A percentile compares a stretch with the other conserved stretches of the same genome.
Conservation (phyloP, 495 filamentous ascomycete genomes). For the Neurospora pannonica region DNA sequence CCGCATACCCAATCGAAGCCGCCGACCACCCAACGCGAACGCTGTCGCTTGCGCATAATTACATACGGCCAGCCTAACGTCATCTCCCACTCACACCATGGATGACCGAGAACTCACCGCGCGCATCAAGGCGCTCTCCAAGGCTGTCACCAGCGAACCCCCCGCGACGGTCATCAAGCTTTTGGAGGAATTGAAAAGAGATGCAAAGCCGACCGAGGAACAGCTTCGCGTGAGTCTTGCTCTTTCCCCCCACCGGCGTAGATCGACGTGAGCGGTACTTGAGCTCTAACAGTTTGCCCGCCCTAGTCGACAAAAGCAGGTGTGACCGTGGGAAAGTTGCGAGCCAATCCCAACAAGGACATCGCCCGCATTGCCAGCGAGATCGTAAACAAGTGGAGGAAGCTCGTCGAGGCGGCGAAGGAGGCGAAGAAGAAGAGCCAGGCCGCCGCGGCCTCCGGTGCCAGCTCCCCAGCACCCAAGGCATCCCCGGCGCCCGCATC, state of each 20-base stretch:
- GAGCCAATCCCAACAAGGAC: constrained; percentile 64
- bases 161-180: constrained; percentile 54
- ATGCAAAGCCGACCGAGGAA: constrained; percentile 76
- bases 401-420: constrained; percentile 61
- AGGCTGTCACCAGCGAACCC: constrained; percentile 64
- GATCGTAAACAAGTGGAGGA: constrained; percentile 82
- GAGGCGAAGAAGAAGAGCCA: constrained; percentile 47
- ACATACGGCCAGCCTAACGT: not conserved
- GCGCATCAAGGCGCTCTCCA: constrained; percentile 63
- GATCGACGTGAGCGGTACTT: not conserved
- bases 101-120: constrained; percentile 70
- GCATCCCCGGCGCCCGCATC: constrained; percentile 34
- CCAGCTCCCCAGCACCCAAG: constrained; percentile 31
- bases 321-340: constrained; percentile 75
- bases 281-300: not conserved
- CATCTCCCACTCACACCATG: constrained; percentile 38
- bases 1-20: not conserved
- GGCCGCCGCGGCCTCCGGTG: constrained; percentile 15
- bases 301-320: constrained; percentile 78
- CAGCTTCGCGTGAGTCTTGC: constrained; percentile 53
- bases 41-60: not conserved
- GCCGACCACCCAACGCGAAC: not conserved
- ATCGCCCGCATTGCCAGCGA: constrained; percentile 64
- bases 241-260: not conserved
- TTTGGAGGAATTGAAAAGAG: constrained; percentile 66